These are phyloP conservation scores for Globisporangium splendens DNA, from an alignment of 352 stramenopile genomes.

Conservation along the genomic window DNA sequence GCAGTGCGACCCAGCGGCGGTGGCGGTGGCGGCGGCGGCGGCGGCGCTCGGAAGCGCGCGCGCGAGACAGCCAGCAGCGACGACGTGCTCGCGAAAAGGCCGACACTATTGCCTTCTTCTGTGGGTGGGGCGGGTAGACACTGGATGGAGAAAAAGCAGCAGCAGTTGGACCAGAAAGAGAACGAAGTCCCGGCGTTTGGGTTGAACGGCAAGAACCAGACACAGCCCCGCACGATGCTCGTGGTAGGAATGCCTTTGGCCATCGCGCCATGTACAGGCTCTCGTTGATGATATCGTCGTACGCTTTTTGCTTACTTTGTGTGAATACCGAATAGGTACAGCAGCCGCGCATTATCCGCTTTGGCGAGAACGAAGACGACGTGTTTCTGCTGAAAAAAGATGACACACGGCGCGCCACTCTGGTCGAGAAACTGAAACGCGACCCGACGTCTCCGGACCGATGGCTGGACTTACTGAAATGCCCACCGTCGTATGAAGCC, in stretches of 20 bases:
- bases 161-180: constrained; percentile 32
- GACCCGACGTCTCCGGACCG: constrained; percentile 34
- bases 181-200: constrained; percentile 29
- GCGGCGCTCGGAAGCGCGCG: constrained; percentile 28
- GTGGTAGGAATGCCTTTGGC: constrained; percentile 4
- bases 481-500: constrained; percentile 35
- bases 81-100: constrained; percentile 17
- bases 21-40: too few relatives aligned
- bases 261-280: not conserved
- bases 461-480: constrained; percentile 58
- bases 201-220: constrained; percentile 10
- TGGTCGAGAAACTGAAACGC: constrained; percentile 48
- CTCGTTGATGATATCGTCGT: not conserved
- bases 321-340: constrained; percentile 12
- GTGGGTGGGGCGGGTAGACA: not conserved
- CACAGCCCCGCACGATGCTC: constrained; percentile 9
- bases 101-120: constrained; percentile 6
- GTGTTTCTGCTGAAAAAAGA: constrained; percentile 57
- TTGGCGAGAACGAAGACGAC: constrained; percentile 57
- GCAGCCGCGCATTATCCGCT: constrained; percentile 34
- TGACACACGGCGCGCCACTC: constrained; percentile 30
- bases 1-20: constrained; percentile 7
- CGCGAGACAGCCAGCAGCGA: constrained; percentile 19
- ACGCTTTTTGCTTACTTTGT: not conserved
- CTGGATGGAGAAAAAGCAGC: constrained; percentile 10